A percentile compares a stretch with the other conserved stretches of the same genome.
Evolutionary conservation across 805 yeast genomes (phyloP).

Genomic region (Saccharomycopsis sp.): DNA sequence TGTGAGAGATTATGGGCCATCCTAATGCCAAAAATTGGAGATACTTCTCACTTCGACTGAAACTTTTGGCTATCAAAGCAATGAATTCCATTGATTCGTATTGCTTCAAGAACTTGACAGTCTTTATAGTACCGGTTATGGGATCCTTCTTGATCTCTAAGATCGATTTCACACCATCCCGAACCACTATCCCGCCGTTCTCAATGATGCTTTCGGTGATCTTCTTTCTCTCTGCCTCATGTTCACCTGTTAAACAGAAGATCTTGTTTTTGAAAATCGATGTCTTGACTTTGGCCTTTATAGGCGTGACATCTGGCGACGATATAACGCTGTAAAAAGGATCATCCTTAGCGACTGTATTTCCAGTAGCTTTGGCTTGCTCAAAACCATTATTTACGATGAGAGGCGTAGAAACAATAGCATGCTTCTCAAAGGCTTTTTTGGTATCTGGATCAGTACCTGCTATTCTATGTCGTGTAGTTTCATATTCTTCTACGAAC

Average conservation of each 20-base stretch:
- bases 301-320: constrained; percentile 19
- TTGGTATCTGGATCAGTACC: background rate
- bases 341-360: background rate
- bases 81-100: constrained; percentile 41
- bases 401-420: background rate
- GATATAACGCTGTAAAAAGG: constrained; percentile 12
- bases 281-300: constrained; percentile 16
- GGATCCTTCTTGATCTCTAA: constrained; percentile 20
- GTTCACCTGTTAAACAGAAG: constrained; percentile 19
- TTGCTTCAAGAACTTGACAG: constrained; percentile 6
- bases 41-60: constrained; percentile 66
- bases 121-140: constrained; percentile 10
- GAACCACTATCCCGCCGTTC: constrained; percentile 34
- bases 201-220: constrained; percentile 11
- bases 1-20: constrained; percentile 73
- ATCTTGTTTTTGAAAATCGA: constrained; percentile 20
- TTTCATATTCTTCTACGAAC: background rate
- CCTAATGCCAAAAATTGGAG: constrained; percentile 72
- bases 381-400: background rate
- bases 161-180: constrained; percentile 30
- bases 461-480: background rate
- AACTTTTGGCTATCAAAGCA: constrained; percentile 55
- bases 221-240: constrained; percentile 4
- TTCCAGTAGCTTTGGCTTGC: background rate
- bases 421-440: background rate